Percentiles rank a stretch among this genome's conserved stretches.
Conservation (phyloP, 2,329 filamentous ascomycete species). For the Ceratocystis smalleyi region DNA sequence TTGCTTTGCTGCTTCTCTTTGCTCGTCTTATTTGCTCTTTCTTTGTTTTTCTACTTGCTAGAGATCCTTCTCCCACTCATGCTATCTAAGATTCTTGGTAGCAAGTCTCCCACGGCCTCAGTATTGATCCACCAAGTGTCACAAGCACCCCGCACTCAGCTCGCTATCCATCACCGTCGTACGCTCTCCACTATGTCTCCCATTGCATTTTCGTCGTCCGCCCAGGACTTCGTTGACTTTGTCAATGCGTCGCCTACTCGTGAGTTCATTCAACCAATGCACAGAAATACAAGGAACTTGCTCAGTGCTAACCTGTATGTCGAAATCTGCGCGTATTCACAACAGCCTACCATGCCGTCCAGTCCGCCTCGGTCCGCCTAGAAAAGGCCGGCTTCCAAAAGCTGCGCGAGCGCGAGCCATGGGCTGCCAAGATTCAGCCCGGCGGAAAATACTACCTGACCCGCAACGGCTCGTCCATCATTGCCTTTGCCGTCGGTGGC, state of each 20-base stretch:
- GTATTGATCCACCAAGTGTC: background rate
- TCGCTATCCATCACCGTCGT: background rate
- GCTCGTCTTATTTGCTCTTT: background rate
- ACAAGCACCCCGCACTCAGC: background rate
- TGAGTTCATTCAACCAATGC: constrained; percentile 29
- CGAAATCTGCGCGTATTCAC: background rate
- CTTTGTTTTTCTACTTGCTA: background rate
- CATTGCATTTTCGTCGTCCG: constrained; percentile 31
- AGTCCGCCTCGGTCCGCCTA: constrained; percentile 58
- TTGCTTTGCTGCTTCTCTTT: background rate
- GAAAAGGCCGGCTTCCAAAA: constrained; percentile 71
- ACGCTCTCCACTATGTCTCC: constrained; percentile 33
- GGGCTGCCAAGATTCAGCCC: constrained; percentile 62
- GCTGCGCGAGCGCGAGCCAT: constrained; percentile 81
- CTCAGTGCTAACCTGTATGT: background rate
- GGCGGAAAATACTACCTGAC: constrained; percentile 96
- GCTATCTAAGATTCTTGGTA: constrained; percentile 13
- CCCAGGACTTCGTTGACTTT: constrained; percentile 79
- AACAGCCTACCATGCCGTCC: constrained; percentile 84
- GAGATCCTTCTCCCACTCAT: background rate
- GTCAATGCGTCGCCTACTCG: constrained; percentile 89
- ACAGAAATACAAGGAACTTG: background rate
- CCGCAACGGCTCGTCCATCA: constrained; percentile 78
- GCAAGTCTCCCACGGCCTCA: constrained; percentile 6
- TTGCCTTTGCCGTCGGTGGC: constrained; percentile 80